phyloP scores from a whole-genome alignment of 495 filamentous ascomycete genomes.

The Neurospora tetrasperma region DNA sequence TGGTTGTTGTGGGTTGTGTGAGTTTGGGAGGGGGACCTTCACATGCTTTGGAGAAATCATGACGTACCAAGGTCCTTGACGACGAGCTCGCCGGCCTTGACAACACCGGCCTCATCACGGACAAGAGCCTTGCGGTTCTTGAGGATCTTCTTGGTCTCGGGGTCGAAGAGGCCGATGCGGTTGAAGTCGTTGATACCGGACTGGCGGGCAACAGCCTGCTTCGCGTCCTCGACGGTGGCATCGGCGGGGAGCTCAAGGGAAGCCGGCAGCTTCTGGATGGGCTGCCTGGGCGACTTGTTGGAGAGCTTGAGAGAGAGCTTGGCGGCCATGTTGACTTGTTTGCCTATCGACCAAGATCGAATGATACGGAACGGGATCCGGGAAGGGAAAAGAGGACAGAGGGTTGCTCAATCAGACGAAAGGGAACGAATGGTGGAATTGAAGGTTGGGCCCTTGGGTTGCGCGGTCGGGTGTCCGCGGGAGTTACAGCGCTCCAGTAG shows the following conservation, averaged over 20 bases:
- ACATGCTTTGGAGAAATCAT: not conserved
- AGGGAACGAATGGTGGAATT: not conserved
- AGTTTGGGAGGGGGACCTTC: not conserved
- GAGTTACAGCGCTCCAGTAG: not conserved
- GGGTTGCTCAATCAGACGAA: not conserved
- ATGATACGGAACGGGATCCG: not conserved
- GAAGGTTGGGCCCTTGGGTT: not conserved
- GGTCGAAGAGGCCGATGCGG: conserved; percentile 59
- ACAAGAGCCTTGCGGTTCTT: conserved; percentile 47
- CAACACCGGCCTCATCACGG: conserved; percentile 53
- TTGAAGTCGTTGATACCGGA: conserved; percentile 43
- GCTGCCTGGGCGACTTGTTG: conserved; percentile 40
- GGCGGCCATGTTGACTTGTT: conserved; percentile 20
- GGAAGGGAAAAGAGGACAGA: not conserved
- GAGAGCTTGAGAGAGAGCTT: conserved; percentile 33
- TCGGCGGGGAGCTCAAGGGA: conserved; percentile 49
- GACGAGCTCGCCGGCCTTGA: conserved; percentile 59
- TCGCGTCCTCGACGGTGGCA: conserved; percentile 51
- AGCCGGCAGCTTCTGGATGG: conserved; percentile 62
- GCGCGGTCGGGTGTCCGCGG: not conserved
- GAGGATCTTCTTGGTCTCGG: conserved; percentile 52
- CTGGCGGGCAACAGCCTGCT: conserved; percentile 35
- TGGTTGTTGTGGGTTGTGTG: conserved; percentile 1
- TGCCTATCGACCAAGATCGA: not conserved
- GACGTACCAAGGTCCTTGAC: conserved; percentile 87